phyloP scores from a whole-genome alignment of 2,329 filamentous ascomycete genomes.

The Tolypocladium guangdongense region DNA sequence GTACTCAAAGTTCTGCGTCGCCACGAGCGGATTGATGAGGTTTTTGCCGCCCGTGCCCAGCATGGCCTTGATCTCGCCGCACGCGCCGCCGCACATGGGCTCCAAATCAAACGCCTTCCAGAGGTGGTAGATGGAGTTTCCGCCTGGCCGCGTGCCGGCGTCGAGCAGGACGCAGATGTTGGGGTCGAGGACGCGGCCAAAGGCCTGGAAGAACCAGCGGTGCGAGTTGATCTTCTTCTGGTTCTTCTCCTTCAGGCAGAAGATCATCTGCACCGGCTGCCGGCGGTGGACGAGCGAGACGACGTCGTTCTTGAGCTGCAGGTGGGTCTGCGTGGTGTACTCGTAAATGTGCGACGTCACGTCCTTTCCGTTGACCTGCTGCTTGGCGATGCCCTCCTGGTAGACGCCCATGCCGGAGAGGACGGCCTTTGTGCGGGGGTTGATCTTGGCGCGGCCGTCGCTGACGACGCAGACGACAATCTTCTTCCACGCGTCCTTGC shows the following conservation, averaged over 20 bases:
- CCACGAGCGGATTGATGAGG: conserved; percentile 84
- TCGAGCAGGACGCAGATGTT: conserved; percentile 96
- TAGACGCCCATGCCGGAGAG: conserved; percentile 92
- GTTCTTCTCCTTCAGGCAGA: conserved; percentile 98
- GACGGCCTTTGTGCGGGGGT: conserved; percentile 77
- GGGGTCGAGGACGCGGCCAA: conserved; percentile 81
- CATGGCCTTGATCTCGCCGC: conserved; percentile 99
- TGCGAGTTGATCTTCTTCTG: conserved; percentile 99
- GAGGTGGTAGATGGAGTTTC: conserved; percentile 90
- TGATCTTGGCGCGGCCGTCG: conserved; percentile 95
- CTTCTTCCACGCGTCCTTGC: conserved; percentile 98
- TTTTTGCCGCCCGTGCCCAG: conserved; percentile 74
- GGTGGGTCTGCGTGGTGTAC: conserved; percentile 76
- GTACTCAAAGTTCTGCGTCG: conserved; percentile 98
- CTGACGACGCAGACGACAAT: conserved; percentile 97
- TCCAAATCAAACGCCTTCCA: conserved; percentile 99
- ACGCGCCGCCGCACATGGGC: conserved; percentile 94
- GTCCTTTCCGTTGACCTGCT: conserved; percentile 92
- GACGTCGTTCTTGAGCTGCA: conserved; percentile 82
- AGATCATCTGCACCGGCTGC: conserved; percentile 90
- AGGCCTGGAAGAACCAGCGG: conserved; percentile 97
- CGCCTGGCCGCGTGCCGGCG: conserved; percentile 88
- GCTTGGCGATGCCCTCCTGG: conserved; percentile 96
- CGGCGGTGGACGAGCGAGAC: conserved; percentile 76
- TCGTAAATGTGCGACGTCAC: conserved; percentile 98